phyloP scores from a whole-genome alignment of 768 basidiomycete genomes.

The Artomyces pyxidatus region DNA sequence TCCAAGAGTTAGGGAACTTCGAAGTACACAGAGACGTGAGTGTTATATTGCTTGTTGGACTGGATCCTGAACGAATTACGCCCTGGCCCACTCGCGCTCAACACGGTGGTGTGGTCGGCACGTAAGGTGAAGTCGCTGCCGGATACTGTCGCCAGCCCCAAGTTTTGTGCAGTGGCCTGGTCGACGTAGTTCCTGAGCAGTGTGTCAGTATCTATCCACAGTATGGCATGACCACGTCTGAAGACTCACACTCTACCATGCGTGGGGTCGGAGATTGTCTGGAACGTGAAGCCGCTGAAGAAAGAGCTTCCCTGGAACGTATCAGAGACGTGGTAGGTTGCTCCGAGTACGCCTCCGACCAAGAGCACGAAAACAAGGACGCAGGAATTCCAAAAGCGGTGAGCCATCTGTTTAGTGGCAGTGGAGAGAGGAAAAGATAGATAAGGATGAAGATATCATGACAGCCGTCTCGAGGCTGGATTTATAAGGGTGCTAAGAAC shows the following conservation, averaged over 20 bases:
- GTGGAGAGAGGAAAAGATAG: neutral
- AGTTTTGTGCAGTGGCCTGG: conserved; percentile 37
- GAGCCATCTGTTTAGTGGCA: conserved; percentile 10
- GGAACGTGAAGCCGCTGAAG: conserved; percentile 39
- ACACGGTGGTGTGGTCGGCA: conserved; percentile 40
- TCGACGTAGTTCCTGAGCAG: conserved; percentile 34
- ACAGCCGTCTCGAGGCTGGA: too few species aligned
- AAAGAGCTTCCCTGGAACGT: conserved; percentile 41
- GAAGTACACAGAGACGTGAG: conserved; percentile 19
- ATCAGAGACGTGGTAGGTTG: conserved; percentile 38
- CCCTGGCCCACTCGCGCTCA: conserved; percentile 34
- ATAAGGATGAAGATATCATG: neutral
- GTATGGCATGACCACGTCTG: neutral
- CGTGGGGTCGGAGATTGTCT: conserved; percentile 52
- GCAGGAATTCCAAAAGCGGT: neutral
- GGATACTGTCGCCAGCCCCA: conserved; percentile 51
- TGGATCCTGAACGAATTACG: conserved; percentile 21
- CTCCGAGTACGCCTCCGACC: conserved; percentile 33
- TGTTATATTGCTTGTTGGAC: conserved; percentile 30
- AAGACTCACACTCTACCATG: conserved; percentile 54
- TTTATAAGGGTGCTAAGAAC: too few species aligned
- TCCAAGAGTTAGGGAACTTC: neutral
- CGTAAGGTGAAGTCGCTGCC: conserved; percentile 47
- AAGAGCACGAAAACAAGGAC: conserved; percentile 2
- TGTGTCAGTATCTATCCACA: neutral